Evolutionary conservation across 306 rosid species (phyloP), one percentile per base, ranked within the genome.

Genomic region (Cucumis sativus): DNA sequence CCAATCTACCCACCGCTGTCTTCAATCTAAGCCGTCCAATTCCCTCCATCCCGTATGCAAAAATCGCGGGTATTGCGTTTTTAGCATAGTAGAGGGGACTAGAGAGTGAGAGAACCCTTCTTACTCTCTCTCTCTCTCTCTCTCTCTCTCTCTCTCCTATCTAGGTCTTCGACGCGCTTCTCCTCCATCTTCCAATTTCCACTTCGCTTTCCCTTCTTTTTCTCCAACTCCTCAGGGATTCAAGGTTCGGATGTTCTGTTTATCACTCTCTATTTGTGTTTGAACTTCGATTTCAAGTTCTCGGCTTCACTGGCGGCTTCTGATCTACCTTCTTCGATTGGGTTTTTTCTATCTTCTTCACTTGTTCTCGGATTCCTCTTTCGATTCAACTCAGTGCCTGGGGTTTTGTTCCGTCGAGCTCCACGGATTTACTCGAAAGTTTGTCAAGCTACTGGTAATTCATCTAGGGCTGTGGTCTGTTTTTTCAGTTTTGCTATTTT

Each of bases 141-240:
- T 68, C 74, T 68, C 74, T 16, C 15, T 5, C 1, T 10, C 16
- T 39, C 75, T 70, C 75, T 23, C 43, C 77, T 28, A 62, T 21
- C 37, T 72, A 51, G 77, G 77, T 72, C 40, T 72, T 72, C 77
- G 45, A 72, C 77, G 77, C 77, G 77, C 21, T 16, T 28, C 20
- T 49, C 56, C 30, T 6, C 21, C 30, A 3, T 68, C 57, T 70
- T 47, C 57, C 28, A 51, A 51, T 28, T 69, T 23, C 21, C 39
- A 7, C 58, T 23, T 30, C 39, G 40, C 4, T 52, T 28, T 12
- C 13, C 20, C 39, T n/a, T 67, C 7, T 45, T 47, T 16, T 51
- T 16, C 60, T 28, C 10, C 43, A 30, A 15, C 13, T 21, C 15
- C 8, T 30, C 60, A 13, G 6, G 58, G 76, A 72, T 72, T 72